A percentile compares a stretch with the other conserved stretches of the same genome.
These are phyloP conservation scores for Boletales sp. DNA, from an alignment of 768 basidiomycete genomes.

Conservation along the genomic window DNA sequence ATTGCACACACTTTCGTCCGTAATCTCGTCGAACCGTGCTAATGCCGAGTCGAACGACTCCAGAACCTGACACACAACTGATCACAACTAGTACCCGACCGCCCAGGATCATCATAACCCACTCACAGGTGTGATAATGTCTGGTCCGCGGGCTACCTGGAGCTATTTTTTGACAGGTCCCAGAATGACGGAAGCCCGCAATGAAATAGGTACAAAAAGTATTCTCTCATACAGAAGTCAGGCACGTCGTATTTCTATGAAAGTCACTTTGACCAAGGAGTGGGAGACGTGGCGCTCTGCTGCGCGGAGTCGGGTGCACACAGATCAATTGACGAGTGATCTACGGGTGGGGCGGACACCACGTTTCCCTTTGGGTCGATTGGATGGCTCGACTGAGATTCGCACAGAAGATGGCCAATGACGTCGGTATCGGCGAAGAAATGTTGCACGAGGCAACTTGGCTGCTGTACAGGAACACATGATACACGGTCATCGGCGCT, in stretches of 20 bases:
- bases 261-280: no score
- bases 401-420: no score
- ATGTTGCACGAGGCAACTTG: neutral
- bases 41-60: no score
- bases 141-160: neutral
- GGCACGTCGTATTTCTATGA: neutral
- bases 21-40: no score
- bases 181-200: neutral
- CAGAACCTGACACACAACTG: no score
- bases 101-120: neutral
- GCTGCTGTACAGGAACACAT: neutral
- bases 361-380: no score
- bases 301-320: neutral
- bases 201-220: neutral
- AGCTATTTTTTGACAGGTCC: slow-evolving; percentile 5
- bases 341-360: neutral
- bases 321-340: neutral
- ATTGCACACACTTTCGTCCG: neutral
- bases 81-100: neutral
- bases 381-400: no score
- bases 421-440: neutral
- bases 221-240: neutral
- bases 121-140: neutral
- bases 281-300: neutral
- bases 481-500: neutral